Evolutionary conservation across 768 basidiomycete species (phyloP), one percentile per base, ranked within the genome.

Genomic region (Kondoa malvinella): DNA sequence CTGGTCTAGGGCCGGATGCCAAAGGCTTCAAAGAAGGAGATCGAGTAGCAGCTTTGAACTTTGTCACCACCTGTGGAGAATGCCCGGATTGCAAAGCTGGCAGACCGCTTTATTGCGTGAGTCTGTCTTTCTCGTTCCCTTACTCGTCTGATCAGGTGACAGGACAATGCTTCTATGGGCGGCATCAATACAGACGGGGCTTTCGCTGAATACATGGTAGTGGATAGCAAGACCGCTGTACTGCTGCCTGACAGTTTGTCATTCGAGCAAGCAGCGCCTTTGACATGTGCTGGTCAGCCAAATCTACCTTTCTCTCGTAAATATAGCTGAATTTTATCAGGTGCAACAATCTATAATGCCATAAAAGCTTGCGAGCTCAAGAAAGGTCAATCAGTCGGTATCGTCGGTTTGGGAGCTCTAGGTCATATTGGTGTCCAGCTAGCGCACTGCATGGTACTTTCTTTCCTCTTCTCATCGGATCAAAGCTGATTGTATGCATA

Each of bases 341-440:
- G 61, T 2, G 61, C 61, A 1, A 69, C 68, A 2, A 59, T 69
- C n/a, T 68, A 68, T 26, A 27, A 30, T 26, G 68, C 65, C 3
- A 66, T 69, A 26, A 69, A 56, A 21, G 31, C 31, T 2, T 67
- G 66, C 56, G 67, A 65, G 30, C 27, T 69, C 50, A 58, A 57
- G 26, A 1, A 21, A 2, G 68, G 68, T 15, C 32, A 69, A 57
- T 69, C 68, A 30, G 32, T 69, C 4, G 68, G 65, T 2, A 57
- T 69, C n/a, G 21, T 67, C 17, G 66, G 66, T 26, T 26, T 33
- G 29, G 56, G 57, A 30, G 56, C 29, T 27, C 56, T 67, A n/a
- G 70, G 70, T 12, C 68, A 69, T 57, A 57, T 71, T n/a, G 71
- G 64, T 3, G 72, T 73, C 3, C 72, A 73, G 34, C 59, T 73